These are phyloP conservation scores for Ceratocystis papillata DNA, from an alignment of 2,329 filamentous ascomycete genomes.

Conservation along the genomic window DNA sequence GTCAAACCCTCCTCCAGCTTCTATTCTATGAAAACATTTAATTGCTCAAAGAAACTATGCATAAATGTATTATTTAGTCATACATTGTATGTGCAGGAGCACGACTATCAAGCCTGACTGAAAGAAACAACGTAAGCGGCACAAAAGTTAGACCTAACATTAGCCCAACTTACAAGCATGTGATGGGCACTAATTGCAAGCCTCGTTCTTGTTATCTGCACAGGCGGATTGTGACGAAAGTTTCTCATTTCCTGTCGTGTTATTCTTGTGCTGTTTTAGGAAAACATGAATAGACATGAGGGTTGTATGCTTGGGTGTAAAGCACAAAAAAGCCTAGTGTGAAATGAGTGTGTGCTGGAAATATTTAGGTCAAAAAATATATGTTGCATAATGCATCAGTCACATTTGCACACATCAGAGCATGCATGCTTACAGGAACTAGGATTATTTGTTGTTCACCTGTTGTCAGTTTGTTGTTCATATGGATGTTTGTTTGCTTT, in stretches of 20 bases:
- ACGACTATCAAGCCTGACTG: too few relatives aligned
- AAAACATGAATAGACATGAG: not conserved
- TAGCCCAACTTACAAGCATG: too few relatives aligned
- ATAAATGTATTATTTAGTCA: too few relatives aligned
- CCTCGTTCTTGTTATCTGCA: not conserved
- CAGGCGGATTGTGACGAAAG: not conserved
- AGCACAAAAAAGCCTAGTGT: not conserved
- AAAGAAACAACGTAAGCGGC: too few relatives aligned
- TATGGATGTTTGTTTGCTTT: not conserved
- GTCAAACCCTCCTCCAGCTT: not conserved
- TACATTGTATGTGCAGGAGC: too few relatives aligned
- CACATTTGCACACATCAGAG: too few relatives aligned
- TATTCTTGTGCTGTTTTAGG: not conserved
- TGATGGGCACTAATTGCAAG: not conserved
- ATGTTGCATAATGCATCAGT: not conserved
- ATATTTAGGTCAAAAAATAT: not conserved
- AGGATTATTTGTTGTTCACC: too few relatives aligned
- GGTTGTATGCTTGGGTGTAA: not conserved
- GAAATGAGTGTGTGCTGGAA: not conserved
- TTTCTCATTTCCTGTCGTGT: not conserved
- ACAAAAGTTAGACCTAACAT: too few relatives aligned
- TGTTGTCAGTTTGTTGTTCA: not conserved
- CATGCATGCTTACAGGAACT: too few relatives aligned
- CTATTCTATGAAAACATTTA: not conserved
- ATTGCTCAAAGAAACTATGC: too few relatives aligned